Evolutionary conservation across 2,329 filamentous ascomycete species (phyloP).

Genomic region (Magnaporthiopsis rhizophila): DNA sequence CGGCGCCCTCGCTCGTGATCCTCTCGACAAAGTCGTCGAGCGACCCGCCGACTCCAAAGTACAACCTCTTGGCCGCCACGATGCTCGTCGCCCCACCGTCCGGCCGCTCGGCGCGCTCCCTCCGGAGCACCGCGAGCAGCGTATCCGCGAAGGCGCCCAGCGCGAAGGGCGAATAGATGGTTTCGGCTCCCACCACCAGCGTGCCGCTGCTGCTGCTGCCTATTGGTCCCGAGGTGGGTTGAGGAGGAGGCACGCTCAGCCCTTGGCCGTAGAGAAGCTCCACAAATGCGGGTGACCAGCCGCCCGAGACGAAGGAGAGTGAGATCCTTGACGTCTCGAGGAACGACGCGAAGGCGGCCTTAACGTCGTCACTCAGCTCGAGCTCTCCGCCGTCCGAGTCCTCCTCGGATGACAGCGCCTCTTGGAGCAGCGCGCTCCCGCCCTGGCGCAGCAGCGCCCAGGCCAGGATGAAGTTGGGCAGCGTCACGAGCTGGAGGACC

Average conservation of each 20-base stretch:
- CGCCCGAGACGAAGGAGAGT: constrained; percentile 64
- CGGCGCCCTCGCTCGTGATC: constrained; percentile 39
- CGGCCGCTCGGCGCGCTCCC: constrained; percentile 28
- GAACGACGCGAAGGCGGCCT: constrained; percentile 48
- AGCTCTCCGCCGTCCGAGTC: constrained; percentile 36
- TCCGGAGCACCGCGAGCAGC: constrained; percentile 49
- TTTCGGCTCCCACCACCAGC: constrained; percentile 67
- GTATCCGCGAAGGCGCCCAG: constrained; percentile 61
- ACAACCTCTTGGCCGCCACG: constrained; percentile 69
- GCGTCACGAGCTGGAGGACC: constrained; percentile 68
- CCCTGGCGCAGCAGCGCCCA: constrained; percentile 47
- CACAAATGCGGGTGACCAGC: constrained; percentile 61
- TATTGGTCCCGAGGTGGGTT: too few relatives aligned
- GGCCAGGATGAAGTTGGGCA: constrained; percentile 68
- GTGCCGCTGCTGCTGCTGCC: constrained; percentile 22
- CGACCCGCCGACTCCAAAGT: constrained; percentile 79
- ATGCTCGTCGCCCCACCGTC: constrained; percentile 49
- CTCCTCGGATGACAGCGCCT: constrained; percentile 37
- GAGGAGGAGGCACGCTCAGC: constrained; percentile 11
- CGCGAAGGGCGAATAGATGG: constrained; percentile 72
- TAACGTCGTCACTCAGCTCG: constrained; percentile 51
- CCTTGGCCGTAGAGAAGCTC: constrained; percentile 40
- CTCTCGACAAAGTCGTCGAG: constrained; percentile 63
- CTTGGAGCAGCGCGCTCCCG: constrained; percentile 29
- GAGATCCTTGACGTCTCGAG: constrained; percentile 43